These are phyloP conservation scores for Phaffia rhodozyma DNA, from an alignment of 1,284 basidiomycete species.

Conservation along the genomic window DNA sequence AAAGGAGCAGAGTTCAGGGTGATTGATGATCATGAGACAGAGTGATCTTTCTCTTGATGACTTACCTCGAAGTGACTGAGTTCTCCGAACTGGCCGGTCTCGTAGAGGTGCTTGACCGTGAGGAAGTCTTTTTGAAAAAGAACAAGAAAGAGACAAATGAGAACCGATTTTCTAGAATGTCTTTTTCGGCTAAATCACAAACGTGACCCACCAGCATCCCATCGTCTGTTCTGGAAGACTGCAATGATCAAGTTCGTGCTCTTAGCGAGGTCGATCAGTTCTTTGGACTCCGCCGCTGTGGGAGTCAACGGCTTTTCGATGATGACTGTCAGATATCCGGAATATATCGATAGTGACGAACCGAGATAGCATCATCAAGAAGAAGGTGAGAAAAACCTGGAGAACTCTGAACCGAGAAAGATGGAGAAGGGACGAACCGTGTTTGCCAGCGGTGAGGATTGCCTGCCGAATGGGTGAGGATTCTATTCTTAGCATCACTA, in stretches of 20 bases:
- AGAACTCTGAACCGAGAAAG: neutral
- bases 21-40: neutral
- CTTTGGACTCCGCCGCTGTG: conserved; percentile 50
- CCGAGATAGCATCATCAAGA: too few relatives aligned
- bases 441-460: conserved; percentile 37
- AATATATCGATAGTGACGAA: neutral
- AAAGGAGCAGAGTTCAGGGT: conserved; percentile 26
- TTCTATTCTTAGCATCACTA: conserved; percentile 65
- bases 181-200: neutral
- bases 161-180: conserved; percentile 18
- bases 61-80: conserved; percentile 53
- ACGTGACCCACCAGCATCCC: conserved; percentile 43
- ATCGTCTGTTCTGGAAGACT: conserved; percentile 67
- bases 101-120: conserved; percentile 54
- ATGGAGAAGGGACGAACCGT: conserved; percentile 4
- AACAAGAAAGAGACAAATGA: conserved; percentile 4
- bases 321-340: conserved; percentile 35
- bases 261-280: conserved; percentile 54
- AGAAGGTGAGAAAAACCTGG: neutral
- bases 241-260: conserved; percentile 53
- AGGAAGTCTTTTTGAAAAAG: conserved; percentile 58
- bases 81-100: conserved; percentile 45
- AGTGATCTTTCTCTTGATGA: neutral
- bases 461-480: neutral
- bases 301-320: conserved; percentile 75